These are phyloP conservation scores for Chrysoporthe austroafricana DNA, from an alignment of 2,329 filamentous ascomycete genomes.

Conservation along the genomic window DNA sequence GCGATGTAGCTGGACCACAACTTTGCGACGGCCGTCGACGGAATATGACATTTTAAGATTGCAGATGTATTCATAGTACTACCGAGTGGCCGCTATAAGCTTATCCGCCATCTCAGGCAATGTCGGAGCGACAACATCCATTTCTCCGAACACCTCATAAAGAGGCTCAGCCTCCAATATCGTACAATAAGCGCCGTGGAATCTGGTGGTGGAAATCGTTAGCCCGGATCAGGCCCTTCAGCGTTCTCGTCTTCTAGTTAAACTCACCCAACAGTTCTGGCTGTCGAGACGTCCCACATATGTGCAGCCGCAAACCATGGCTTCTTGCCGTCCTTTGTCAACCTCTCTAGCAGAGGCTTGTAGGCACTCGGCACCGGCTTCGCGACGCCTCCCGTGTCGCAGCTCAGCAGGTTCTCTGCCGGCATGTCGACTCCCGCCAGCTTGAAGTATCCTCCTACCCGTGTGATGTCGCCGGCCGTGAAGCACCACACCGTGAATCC, in stretches of 20 bases:
- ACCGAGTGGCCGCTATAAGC: constrained; percentile 33
- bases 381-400: constrained; percentile 49
- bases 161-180: constrained; percentile 54
- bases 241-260: background rate
- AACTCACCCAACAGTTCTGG: constrained; percentile 46
- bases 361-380: constrained; percentile 55
- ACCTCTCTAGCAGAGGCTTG: constrained; percentile 40
- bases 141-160: constrained; percentile 51
- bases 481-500: constrained; percentile 58
- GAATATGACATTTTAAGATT: background rate
- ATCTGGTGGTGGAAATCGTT: constrained; percentile 31
- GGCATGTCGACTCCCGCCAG: constrained; percentile 51
- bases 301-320: constrained; percentile 60
- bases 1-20: background rate
- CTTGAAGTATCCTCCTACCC: constrained; percentile 55
- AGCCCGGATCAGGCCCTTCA: background rate
- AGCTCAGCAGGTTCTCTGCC: constrained; percentile 50
- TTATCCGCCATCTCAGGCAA: constrained; percentile 50
- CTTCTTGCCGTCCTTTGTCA: constrained; percentile 34
- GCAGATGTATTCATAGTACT: background rate
- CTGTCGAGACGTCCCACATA: constrained; percentile 60
- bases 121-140: constrained; percentile 52
- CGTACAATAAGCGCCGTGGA: constrained; percentile 55
- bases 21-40: background rate
- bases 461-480: constrained; percentile 50